Conservation (phyloP, 805 yeast genomes). For the Millerozyma acaciae region DNA sequence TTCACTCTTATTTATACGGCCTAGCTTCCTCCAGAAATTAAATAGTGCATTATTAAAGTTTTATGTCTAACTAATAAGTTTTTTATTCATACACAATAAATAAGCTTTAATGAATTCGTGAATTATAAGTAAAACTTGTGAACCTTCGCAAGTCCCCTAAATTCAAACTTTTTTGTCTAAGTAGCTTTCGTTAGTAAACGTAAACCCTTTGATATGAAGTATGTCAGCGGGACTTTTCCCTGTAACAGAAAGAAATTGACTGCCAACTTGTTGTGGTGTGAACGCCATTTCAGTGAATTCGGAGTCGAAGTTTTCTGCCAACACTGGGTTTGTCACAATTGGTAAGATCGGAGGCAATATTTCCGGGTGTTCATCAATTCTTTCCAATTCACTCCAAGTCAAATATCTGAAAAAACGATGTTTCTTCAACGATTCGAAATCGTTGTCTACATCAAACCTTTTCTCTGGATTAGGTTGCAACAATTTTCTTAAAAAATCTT, state of each 20-base stretch:
- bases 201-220: conserved; percentile 38
- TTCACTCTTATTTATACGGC: too few species aligned
- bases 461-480: conserved; percentile 35
- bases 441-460: conserved; percentile 33
- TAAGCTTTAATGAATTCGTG: too few species aligned
- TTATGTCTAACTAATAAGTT: conserved; percentile 6
- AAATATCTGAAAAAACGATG: conserved; percentile 39
- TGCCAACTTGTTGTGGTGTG: conserved; percentile 22
- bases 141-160: too few species aligned
- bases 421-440: conserved; percentile 27
- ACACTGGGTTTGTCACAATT: conserved; percentile 39
- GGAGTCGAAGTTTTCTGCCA: conserved; percentile 43
- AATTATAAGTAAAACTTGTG: too few species aligned
- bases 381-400: conserved; percentile 33
- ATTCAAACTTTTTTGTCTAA: too few species aligned
- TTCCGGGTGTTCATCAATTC: conserved; percentile 13
- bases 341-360: conserved; percentile 40
- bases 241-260: conserved; percentile 1
- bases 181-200: conserved; percentile 39
- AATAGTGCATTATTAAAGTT: conserved; percentile 1
- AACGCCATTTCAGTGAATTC: conserved; percentile 41
- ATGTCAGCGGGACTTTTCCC: conserved; percentile 21
- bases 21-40: too few species aligned
- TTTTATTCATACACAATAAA: conserved; percentile 6
- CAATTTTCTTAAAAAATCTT: conserved; percentile 36